Evolutionary conservation across 495 filamentous ascomycete species (phyloP), one percentile per base, ranked within the genome.

Genomic region (Neurospora terricola): DNA sequence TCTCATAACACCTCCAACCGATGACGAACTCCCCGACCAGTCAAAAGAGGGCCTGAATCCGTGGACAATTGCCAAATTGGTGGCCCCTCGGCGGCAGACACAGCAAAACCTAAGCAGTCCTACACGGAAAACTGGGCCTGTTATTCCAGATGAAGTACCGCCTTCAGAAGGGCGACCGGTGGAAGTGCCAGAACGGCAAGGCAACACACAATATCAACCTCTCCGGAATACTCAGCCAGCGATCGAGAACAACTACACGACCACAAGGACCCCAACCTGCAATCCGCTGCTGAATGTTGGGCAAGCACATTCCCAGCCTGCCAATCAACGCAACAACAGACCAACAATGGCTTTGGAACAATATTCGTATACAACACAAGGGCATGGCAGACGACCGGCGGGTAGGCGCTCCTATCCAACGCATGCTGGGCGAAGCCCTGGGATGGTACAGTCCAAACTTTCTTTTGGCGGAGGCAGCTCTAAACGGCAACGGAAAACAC

Each of bases 31-130:
- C 5, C 37, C 4, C 14, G 23, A 27, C 7, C 6, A 59, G n/a
- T 54, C 73, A n/a, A 54, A 71, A 38, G 74, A 77, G 43, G 75
- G 73, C 8, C 21, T 80, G 9, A 81, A 80, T 37, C 78, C 78
- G 18, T 81, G 78, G 77, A 74, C 76, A 1, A 76, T 79, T 48
- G 79, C 77, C 12, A 66, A 45, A 36, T 38, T 69, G 48, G 38
- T 21, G 18, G 71, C 48, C 14, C 71, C n/a, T 27, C 71, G 37
- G 23, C 36, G 69, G 21, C 69, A 27, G 18, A 30, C 38, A 42
- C 54, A 66, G 23, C 54, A 34, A 66, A 36, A 18, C 54, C 27
- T 34, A 66, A 36, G 30, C 27, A 34, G 12, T 36, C 27, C 54
- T 36, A 34, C 54, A 34, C 54, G 27, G 27, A 18, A 36, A 16